Evolutionary conservation across 331 rosid genomes (phyloP), one percentile per base, ranked within the genome.

Genomic region (Acacia pycnantha): DNA sequence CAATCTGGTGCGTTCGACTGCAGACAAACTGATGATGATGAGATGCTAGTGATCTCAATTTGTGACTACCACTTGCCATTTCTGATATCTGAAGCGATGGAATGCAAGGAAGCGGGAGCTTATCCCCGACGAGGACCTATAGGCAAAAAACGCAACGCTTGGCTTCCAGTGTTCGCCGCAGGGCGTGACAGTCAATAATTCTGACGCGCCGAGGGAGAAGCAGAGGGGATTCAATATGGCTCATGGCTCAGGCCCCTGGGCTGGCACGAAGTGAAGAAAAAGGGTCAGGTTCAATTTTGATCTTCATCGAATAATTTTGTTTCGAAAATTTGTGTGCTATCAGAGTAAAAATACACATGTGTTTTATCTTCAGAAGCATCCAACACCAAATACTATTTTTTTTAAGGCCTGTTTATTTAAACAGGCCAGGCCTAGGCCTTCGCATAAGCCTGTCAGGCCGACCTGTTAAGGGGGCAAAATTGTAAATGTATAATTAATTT

Each of bases 1-100:
- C 98, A 88, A 93, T 90, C 93, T 91, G 98, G 83, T 90, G 98
- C 1, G 89, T 86, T 85, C 98, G 92, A 51, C 94, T 88, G 92
- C 99, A 95, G 1, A 70, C 86, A 4, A 87, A 82, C 53, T 84
- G 85, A 0, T 85, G 79, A 0, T 85, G 85, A 77, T 88, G 91
- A 70, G 78, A 19, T 15, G 82, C 76, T 66, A 74, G 82, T 61
- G 90, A 64, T 56, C 90, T 88, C 65, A 81, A 67, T 86, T 91
- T 95, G 91, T 77, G 81, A 87, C 50, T 77, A 1, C 76, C 26
- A 79, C 86, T 89, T 41, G 86, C 88, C 89, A 84, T 84, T 58
- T 61, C 71, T 35, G 86, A 44, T 40, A 26, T 70, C 68, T 62
- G 67, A n/a, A 12, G 14, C 50, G 2, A 53, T 18, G 40, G 61